Percentiles rank a stretch among this genome's conserved stretches.
These are phyloP conservation scores for Aaosphaeria arxii DNA, from an alignment of 2,329 filamentous ascomycete species.

Conservation along the genomic window DNA sequence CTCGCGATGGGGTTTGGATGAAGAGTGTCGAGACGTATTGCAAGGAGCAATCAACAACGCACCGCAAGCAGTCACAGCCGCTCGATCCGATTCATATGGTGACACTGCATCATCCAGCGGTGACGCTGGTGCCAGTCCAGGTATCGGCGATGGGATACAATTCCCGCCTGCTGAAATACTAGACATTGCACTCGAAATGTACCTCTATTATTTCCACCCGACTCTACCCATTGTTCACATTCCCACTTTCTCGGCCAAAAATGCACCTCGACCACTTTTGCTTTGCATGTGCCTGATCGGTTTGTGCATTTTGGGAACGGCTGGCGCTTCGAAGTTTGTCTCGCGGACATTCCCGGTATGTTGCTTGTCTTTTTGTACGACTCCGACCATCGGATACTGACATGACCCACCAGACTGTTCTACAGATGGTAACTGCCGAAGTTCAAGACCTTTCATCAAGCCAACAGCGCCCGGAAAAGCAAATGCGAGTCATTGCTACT, in stretches of 20 bases:
- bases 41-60: constrained; percentile 26
- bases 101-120: constrained; percentile 31
- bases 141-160: constrained; percentile 24
- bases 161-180: constrained; percentile 52
- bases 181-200: constrained; percentile 54
- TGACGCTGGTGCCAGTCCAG: constrained; percentile 23
- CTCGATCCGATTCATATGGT: constrained; percentile 23
- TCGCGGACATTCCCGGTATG: constrained; percentile 44
- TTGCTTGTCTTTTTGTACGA: background rate
- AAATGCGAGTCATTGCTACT: constrained; percentile 48
- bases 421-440: constrained; percentile 43
- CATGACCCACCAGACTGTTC: constrained; percentile 18
- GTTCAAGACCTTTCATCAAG: constrained; percentile 42
- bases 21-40: constrained; percentile 41
- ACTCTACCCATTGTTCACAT: constrained; percentile 53
- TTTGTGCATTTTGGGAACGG: constrained; percentile 51
- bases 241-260: constrained; percentile 51
- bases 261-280: constrained; percentile 45
- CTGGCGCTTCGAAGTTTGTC: constrained; percentile 51
- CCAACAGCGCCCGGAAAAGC: constrained; percentile 38
- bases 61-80: constrained; percentile 13
- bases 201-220: constrained; percentile 53
- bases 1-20: constrained; percentile 36
- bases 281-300: constrained; percentile 55
- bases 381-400: background rate